phyloP scores from a whole-genome alignment of 306 rosid species.

The Pueraria montana region DNA sequence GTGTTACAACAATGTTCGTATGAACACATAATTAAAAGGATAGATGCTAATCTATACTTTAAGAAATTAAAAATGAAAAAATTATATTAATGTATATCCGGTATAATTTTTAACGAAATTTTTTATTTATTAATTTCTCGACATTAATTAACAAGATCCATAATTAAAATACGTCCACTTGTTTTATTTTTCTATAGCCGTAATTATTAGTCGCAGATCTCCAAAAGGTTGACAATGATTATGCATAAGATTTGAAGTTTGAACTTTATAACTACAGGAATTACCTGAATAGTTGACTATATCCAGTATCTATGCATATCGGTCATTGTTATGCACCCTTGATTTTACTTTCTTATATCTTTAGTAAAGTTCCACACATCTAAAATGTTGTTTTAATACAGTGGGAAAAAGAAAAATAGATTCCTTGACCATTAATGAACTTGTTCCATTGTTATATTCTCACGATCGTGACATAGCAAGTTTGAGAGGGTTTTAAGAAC shows the following conservation, averaged over 20 bases:
- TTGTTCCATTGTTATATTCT: not conserved
- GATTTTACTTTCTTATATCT: not conserved
- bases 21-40: not conserved
- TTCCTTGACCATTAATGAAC: not conserved
- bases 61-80: no score
- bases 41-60: not conserved
- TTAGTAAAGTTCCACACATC: not conserved
- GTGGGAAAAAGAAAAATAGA: not conserved
- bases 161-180: conserved; percentile 22
- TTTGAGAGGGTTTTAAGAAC: not conserved
- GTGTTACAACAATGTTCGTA: not conserved
- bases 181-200: not conserved
- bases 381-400: not conserved
- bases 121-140: not conserved
- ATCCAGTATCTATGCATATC: not conserved
- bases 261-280: not conserved
- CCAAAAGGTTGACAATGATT: not conserved
- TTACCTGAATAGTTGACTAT: not conserved
- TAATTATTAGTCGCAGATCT: conserved; percentile 43
- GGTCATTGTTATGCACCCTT: not conserved
- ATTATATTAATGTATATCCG: not conserved
- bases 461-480: conserved; percentile 3
- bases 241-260: not conserved
- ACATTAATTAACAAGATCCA: not conserved
- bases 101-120: not conserved